Percentiles rank a stretch among this genome's conserved stretches.
These are phyloP conservation scores for Suaeda aralocaspica DNA, from an alignment of 148 eudicot genomes.

Conservation along the genomic window DNA sequence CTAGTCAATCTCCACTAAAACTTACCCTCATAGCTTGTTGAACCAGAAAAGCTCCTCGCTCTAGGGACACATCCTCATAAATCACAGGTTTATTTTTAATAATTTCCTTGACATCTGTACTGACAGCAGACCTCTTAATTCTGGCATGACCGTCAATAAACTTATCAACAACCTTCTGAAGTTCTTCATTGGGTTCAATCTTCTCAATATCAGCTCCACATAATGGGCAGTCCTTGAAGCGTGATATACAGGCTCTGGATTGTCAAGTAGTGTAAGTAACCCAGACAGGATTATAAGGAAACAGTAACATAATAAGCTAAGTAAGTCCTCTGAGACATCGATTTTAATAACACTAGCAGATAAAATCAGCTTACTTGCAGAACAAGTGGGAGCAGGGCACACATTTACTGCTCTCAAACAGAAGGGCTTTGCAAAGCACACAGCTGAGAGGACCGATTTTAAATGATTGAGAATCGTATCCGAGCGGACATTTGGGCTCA, in stretches of 20 bases:
- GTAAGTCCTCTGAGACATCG: background rate
- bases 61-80: constrained; percentile 93
- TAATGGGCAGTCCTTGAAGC: constrained; percentile 87
- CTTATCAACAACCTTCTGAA: constrained; percentile 85
- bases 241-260: constrained; percentile 76
- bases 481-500: constrained; percentile 84
- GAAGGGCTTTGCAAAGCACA: constrained; percentile 87
- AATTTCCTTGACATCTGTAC: constrained; percentile 40
- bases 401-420: constrained; percentile 83
- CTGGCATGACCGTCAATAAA: constrained; percentile 98
- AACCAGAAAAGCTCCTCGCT: constrained; percentile 90
- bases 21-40: constrained; percentile 99
- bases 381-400: constrained; percentile 81
- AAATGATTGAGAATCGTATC: constrained; percentile 87
- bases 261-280: constrained; percentile 17
- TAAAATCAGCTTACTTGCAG: constrained; percentile 69
- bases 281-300: constrained; percentile 4
- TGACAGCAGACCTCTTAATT: constrained; percentile 70
- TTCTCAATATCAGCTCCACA: constrained; percentile 97
- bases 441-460: constrained; percentile 95
- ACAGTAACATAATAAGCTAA: background rate
- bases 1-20: constrained; percentile 7
- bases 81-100: constrained; percentile 70
- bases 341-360: background rate
- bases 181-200: constrained; percentile 69